A percentile compares a stretch with the other conserved stretches of the same genome.
Evolutionary conservation across 2,329 filamentous ascomycete genomes (phyloP).

Genomic region (Xylaria sp.): DNA sequence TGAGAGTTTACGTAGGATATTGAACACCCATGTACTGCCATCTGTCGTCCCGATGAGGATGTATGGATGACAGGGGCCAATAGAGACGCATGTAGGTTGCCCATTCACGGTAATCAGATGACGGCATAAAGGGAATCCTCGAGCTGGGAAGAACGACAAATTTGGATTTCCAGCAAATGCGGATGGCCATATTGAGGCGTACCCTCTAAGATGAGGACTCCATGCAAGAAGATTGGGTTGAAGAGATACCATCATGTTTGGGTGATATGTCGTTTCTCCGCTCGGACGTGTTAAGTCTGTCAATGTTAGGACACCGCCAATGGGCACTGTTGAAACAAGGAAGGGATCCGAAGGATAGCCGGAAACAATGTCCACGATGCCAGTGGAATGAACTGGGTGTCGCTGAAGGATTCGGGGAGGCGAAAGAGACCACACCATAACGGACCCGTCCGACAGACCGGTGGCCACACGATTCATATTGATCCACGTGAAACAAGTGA

Average conservation of each 20-base stretch:
- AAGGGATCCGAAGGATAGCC: slow-evolving; percentile 67
- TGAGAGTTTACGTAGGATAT: slow-evolving; percentile 57
- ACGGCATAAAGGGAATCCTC: slow-evolving; percentile 63
- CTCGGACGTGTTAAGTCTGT: slow-evolving; percentile 64
- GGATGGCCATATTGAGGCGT: slow-evolving; percentile 62
- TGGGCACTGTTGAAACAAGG: slow-evolving; percentile 63
- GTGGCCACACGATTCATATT: slow-evolving; percentile 64
- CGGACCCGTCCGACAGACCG: slow-evolving; percentile 66
- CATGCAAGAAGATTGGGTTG: slow-evolving; percentile 65
- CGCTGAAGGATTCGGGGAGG: slow-evolving; percentile 61
- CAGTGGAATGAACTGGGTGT: slow-evolving; percentile 63
- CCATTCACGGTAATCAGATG: slow-evolving; percentile 63
- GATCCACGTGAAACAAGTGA: slow-evolving; percentile 65
- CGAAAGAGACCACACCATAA: slow-evolving; percentile 66
- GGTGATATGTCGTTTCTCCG: slow-evolving; percentile 63
- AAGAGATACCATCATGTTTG: slow-evolving; percentile 60
- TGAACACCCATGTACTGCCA: slow-evolving; percentile 62
- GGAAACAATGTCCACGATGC: slow-evolving; percentile 64
- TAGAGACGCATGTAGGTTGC: slow-evolving; percentile 60
- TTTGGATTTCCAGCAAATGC: slow-evolving; percentile 63
- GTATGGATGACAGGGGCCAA: slow-evolving; percentile 63
- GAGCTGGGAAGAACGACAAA: slow-evolving; percentile 63
- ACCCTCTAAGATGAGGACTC: slow-evolving; percentile 66
- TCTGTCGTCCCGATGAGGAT: slow-evolving; percentile 64
- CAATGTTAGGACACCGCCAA: slow-evolving; percentile 63